These are phyloP conservation scores for Xylaria telfairii DNA, from an alignment of 495 filamentous ascomycete species.

Conservation along the genomic window DNA sequence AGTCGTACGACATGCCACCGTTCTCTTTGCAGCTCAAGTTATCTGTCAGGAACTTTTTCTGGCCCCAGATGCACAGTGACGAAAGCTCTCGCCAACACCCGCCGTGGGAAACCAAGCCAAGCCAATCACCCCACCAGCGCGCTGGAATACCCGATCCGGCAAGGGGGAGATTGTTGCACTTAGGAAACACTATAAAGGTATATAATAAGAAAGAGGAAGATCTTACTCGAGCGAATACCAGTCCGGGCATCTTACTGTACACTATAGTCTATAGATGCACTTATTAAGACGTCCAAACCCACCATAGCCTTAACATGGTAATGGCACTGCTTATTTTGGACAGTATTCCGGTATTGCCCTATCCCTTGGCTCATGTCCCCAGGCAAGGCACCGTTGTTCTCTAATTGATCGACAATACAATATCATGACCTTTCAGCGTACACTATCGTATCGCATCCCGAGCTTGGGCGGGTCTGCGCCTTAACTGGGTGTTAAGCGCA, in stretches of 20 bases:
- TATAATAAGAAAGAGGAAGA: conserved; percentile 9
- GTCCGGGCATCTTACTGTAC: conserved; percentile 4
- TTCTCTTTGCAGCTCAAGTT: neutral
- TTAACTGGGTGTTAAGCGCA: neutral
- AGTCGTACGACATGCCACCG: neutral
- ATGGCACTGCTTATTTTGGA: neutral
- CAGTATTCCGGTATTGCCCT: neutral
- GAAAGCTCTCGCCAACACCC: conserved; percentile 17
- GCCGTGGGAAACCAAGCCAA: neutral
- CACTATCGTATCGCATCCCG: neutral
- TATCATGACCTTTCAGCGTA: neutral
- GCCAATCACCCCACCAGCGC: neutral
- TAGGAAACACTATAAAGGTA: neutral
- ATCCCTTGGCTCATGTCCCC: neutral
- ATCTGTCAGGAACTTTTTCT: conserved; percentile 6
- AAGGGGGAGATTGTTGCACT: conserved; percentile 6
- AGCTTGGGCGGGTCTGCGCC: neutral
- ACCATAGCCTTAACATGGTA: neutral
- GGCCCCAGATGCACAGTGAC: conserved; percentile 20
- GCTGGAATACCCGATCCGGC: conserved; percentile 21
- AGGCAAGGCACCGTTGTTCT: neutral
- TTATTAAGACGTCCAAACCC: neutral
- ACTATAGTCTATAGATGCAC: neutral
- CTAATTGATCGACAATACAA: neutral
- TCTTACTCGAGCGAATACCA: neutral